Base-by-base conservation (phyloP, 73 alveolate genomes). In the Paramecium caudatum region DNA sequence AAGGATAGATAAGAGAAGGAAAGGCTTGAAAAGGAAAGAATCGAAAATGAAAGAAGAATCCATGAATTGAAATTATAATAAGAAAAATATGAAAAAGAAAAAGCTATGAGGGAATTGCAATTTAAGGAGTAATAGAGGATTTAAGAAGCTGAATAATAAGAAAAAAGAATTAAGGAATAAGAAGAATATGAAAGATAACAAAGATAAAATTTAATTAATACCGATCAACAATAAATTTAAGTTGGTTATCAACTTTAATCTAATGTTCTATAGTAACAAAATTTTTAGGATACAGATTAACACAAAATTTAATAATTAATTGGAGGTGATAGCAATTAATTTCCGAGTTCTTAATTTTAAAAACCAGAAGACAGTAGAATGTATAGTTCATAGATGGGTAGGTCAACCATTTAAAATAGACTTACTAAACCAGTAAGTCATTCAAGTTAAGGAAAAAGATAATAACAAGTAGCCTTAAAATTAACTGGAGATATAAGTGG, bases 401-500 rank as follows among this genome's bases (percentile, higher is more conserved):
- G 45, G 30, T 55, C 80, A 27, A 2, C 8, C 23, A 1, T 55
- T 3, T 43, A 55, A 55, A 55, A 5, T 2, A 55, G n/a, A 21
- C 23, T 5, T 32, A 2, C 0, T 32, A 65, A 65, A 33, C 83
- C 83, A 1, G 34, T 65, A 1, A 65, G 83, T 65, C 55, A 65
- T 7, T 55, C 80, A 4, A 65, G 83, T 65, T 65, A 7, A 34
- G 83, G 47, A 33, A 13, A n/a, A 9, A 65, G 34, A 9, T 30
- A 15, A 25, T 4, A 33, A 34, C 83, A 46, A 4, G 12, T 32
- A 65, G 5, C 3, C 7, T 4, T 32, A 33, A 65, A 65, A 65
- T 32, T 65, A n/a, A 65, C 8, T 4, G 83, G 83, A 0, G 83
- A 65, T 65, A 8, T 55, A 19, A 55, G 80, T 55, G 80, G 80